Base-by-base conservation (phyloP, 352 stramenopile genomes). In the Phytopythium boreale region DNA sequence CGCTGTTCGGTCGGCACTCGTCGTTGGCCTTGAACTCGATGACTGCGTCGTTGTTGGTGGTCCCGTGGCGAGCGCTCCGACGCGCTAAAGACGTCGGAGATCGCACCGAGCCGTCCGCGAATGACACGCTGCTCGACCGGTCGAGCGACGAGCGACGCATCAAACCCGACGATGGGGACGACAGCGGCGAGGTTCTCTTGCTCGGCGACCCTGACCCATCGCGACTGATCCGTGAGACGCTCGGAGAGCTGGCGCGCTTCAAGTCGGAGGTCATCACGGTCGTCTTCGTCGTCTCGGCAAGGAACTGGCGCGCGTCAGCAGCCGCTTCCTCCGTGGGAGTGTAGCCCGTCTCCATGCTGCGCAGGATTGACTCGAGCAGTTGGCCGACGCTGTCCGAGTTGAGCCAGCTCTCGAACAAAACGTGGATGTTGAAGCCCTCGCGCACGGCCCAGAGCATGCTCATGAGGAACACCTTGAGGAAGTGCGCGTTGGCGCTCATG, bases 381-480 rank as follows among this genome's bases (percentile, higher is more conserved):
- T 89, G 74, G 0, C 65, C 75, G 4, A 80, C 63, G 64, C 76
- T 92, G 31, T 88, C 71, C 14, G 72, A 67, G 14, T 66, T 61
- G 20, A 95, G 73, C 86, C 84, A 95, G 36, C 70, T 74, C 63
- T 89, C 74, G 29, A 92, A 82, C 20, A 90, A 29, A 0, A 64
- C 49, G 67, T 92, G 84, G 36, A 92, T 82, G 68, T 90, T 87
- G 69, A 90, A 92, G 17, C 81, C 84, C 61, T 91, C 84, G 59
- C 76, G 80, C 20, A 85, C 70, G 2, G 83, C 84, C 86, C 84
- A 95, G 17, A 79, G 67, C 27, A 93, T 31, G 24, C 68, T 71
- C 1, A 63, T 63, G 19, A 95, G 76, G 26, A 93, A 79, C 15
- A 79, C 77, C 62, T 92, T 88, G 37, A 95, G 62, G 53, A 90